These are phyloP conservation scores for Pilatotrama ljubarskyi DNA, from an alignment of 768 basidiomycete species.

Conservation along the genomic window DNA sequence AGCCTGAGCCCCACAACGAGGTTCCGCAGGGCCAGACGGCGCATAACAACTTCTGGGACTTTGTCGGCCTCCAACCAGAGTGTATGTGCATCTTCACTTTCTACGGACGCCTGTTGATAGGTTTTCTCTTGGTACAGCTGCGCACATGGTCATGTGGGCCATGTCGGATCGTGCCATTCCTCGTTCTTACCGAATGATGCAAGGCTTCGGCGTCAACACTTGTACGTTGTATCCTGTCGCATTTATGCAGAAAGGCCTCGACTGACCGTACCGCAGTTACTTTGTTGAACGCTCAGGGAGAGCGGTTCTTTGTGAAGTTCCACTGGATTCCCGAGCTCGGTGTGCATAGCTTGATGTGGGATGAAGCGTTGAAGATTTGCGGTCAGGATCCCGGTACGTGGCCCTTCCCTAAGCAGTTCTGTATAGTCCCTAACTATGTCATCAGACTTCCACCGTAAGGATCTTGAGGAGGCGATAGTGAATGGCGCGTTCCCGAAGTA, in stretches of 20 bases:
- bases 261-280: conserved; percentile 35
- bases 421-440: not conserved
- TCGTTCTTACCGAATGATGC: conserved; percentile 86
- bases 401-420: not conserved
- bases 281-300: conserved; percentile 62
- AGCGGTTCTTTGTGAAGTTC: conserved; percentile 86
- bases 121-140: conserved; percentile 36
- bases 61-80: conserved; percentile 69
- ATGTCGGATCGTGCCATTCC: conserved; percentile 87
- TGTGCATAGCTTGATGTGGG: conserved; percentile 84
- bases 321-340: conserved; percentile 83
- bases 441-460: conserved; percentile 82
- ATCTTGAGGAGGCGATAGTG: conserved; percentile 80
- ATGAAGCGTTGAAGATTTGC: conserved; percentile 80
- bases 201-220: conserved; percentile 87
- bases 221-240: conserved; percentile 34
- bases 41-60: conserved; percentile 91
- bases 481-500: conserved; percentile 72
- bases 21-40: conserved; percentile 66
- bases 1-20: conserved; percentile 85
- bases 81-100: conserved; percentile 33
- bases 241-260: no score
- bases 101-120: not conserved
- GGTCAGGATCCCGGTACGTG: conserved; percentile 77
- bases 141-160: conserved; percentile 81